Evolutionary conservation across 306 rosid genomes (phyloP), one percentile per base, ranked within the genome.

Genomic region (Lathyrus oleraceus): DNA sequence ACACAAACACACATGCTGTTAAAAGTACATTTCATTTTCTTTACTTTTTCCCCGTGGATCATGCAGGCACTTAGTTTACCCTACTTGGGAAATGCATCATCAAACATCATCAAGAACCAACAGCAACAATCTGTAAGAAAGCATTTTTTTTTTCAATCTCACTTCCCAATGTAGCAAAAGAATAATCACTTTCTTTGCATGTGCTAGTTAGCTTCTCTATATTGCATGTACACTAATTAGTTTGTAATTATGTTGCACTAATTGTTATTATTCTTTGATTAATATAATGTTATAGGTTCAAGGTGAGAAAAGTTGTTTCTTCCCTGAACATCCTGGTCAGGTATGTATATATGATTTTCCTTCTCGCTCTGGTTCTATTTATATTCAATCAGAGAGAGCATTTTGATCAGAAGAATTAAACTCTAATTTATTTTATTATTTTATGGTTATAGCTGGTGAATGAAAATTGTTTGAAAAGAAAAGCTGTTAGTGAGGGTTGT

Each of bases 281-380:
- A 52, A 43, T 68, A 42, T 68, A 42, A 59, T 68, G 38, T 45
- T 87, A 35, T 35, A 95, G 97, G 96, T 81, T 89, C 96, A 82
- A 59, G 97, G 95, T 30, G 97, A 95, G 79, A 90, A 83, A 76
- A 87, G 78, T 86, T 87, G 95, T 82, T 58, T 89, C 82, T 87
- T 95, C 78, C 97, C 99, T 67, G 96, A 91, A 79, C 88, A 95
- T 82, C 95, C 97, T 36, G 99, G 96, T 80, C 97, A 95, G 96
- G 99, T 95, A 87, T 69, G 77, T 81, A 28, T 17, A 8, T 12
- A 23, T 54, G 4, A 13, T 70, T 71, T 72, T 61, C 75, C 71
- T 72, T 27, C 4, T 0, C 4, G 4, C 3, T 2, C 4, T 3
- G 30, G 4, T 27, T 3, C 30, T 27, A 27, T 27, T 27, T 27